A percentile compares a stretch with the other conserved stretches of the same genome.
phyloP scores from a whole-genome alignment of 108 stramenopile genomes.

The Cyclotella sp. region DNA sequence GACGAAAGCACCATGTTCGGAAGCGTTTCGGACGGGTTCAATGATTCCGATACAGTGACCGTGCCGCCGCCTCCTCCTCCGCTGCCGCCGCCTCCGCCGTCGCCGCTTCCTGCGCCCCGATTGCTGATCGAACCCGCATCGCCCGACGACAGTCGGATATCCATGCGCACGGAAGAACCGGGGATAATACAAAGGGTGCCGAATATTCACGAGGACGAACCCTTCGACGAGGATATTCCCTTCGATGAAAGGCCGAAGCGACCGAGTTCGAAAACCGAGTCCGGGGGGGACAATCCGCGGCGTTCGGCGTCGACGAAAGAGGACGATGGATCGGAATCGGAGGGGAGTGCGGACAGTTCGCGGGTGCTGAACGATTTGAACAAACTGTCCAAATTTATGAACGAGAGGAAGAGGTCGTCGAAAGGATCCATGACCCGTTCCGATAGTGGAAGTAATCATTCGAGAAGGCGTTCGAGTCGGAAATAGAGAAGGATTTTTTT shows the following conservation, averaged over 20 bases:
- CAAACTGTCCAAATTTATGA: slow-evolving; percentile 30
- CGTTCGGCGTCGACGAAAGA: not conserved
- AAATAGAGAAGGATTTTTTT: too few species aligned
- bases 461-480: too few species aligned
- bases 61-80: not conserved
- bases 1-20: slow-evolving; percentile 34
- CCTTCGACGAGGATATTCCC: slow-evolving; percentile 48
- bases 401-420: slow-evolving; percentile 27
- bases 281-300: not conserved
- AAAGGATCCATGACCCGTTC: slow-evolving; percentile 9
- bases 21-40: slow-evolving; percentile 17
- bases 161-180: not conserved
- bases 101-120: too few species aligned
- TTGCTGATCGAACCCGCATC: not conserved
- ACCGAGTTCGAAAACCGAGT: not conserved
- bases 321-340: slow-evolving; percentile 19
- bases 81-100: not conserved
- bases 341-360: slow-evolving; percentile 20
- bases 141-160: slow-evolving; percentile 10
- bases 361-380: slow-evolving; percentile 42
- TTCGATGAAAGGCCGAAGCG: slow-evolving; percentile 38
- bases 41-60: not conserved
- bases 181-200: slow-evolving; percentile 15
- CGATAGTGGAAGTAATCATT: not conserved
- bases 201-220: slow-evolving; percentile 30